A percentile compares a stretch with the other conserved stretches of the same genome.
Evolutionary conservation across 2,329 filamentous ascomycete species (phyloP).

Genomic region (Shiraia bambusicola): DNA sequence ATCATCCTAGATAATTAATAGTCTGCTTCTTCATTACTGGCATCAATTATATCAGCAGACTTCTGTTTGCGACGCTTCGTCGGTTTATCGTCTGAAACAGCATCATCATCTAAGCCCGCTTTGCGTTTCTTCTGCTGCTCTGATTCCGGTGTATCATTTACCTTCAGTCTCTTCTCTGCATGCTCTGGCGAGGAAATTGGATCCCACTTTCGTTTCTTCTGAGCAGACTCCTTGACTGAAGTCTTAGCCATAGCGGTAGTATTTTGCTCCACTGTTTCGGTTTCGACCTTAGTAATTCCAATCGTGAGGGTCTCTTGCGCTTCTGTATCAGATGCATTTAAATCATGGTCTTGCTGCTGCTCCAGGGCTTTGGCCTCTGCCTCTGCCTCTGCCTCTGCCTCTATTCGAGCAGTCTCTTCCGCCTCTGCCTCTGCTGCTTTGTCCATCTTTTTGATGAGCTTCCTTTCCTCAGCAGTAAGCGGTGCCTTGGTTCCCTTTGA

Average conservation of each 20-base stretch:
- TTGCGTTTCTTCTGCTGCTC: background rate
- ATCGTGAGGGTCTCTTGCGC: background rate
- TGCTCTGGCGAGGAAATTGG: background rate
- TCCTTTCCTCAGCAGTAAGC: background rate
- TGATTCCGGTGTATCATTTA: background rate
- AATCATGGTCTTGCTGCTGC: background rate
- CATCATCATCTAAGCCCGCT: background rate
- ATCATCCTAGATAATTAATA: background rate
- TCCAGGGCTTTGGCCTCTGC: background rate
- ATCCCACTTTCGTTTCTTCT: too few relatives aligned
- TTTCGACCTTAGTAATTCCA: too few relatives aligned
- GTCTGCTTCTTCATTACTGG: slow-evolving; percentile 2
- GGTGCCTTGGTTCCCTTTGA: background rate
- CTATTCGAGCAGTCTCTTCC: background rate
- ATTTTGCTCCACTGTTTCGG: too few relatives aligned
- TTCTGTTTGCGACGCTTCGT: slow-evolving; percentile 2
- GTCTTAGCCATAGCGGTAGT: too few relatives aligned
- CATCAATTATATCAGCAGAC: background rate
- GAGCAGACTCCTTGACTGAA: too few relatives aligned
- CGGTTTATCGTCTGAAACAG: background rate
- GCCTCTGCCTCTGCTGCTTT: background rate
- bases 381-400: background rate
- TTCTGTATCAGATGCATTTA: background rate
- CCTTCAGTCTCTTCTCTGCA: background rate
- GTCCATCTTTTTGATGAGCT: slow-evolving; percentile 1